Base-by-base conservation (phyloP, 2,329 filamentous ascomycete species). In the Fusarium guadeloupense region DNA sequence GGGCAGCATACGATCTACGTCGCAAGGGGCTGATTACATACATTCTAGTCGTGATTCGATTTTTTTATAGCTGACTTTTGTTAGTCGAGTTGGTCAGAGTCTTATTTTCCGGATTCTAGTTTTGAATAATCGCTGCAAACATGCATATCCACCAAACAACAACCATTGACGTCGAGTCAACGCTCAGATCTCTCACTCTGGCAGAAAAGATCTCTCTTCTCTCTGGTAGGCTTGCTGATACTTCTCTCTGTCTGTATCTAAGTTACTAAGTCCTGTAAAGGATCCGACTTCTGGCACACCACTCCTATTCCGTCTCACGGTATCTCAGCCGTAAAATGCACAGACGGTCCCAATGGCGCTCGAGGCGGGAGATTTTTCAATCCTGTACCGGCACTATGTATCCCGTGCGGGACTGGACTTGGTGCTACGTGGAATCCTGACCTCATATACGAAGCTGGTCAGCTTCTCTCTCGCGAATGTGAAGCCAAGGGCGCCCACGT, bases 401-500 rank as follows among this genome's bases (percentile, higher is more conserved):
- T 65, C 2, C 62, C 62, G 14, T 67, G 64, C 39, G 64, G 63
- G 7, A 70, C 72, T 6, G 73, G 74, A 1, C 69, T 72, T 2
- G 73, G 76, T 16, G 74, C 71, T 16, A 75, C 77, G 14, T 73
- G 72, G 54, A 76, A 80, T 5, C 73, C 75, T 1, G 54, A 63
- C 6, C 31, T 70, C 3, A 47, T 66, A 13, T 48, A 61, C 1
- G 47, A 48, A 0, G 54, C 51, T 3, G 61, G 59, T 5, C 56
- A 53, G 4, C 49, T 62, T 1, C 39, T 64, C 1, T 63, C 55
- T 6, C 35, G 52, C 26, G 54, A 69, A 20, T 62, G 58, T 9
- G 56, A 70, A 39, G 62, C 62, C 13, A 87, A 88, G 68, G 83
- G 83, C 13, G 81, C 83, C 3, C 78, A 86, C 45, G 77, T 88